These are phyloP conservation scores for Agastache rugosa DNA, from an alignment of 257 asterid species.

Conservation along the genomic window DNA sequence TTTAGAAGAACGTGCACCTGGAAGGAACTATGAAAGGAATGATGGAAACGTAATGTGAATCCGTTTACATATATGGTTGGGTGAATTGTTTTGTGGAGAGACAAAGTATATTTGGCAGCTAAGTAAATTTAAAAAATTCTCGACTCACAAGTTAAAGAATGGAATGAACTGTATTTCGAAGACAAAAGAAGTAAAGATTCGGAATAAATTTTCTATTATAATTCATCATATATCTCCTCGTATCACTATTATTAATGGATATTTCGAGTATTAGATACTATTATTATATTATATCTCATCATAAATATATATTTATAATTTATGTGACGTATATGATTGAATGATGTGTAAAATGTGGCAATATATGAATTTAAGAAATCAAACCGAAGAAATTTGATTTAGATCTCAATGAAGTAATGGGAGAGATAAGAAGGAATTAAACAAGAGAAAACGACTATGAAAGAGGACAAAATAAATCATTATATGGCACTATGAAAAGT, in stretches of 20 bases:
- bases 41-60: conserved; percentile 27
- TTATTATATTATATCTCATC: no score
- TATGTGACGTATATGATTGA: no score
- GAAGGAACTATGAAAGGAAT: conserved; percentile 3
- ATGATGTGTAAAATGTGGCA: no score
- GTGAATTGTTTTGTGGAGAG: conserved; percentile 2
- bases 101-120: conserved; percentile 26
- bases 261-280: no score
- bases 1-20: not conserved
- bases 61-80: not conserved
- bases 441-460: not conserved
- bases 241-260: not conserved
- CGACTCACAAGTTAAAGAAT: conserved; percentile 27
- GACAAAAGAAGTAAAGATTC: not conserved
- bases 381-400: not conserved
- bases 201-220: not conserved
- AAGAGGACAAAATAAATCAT: not conserved
- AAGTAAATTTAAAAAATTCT: conserved; percentile 13
- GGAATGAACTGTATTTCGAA: conserved; percentile 25
- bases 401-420: not conserved
- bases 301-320: no score
- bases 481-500: no score
- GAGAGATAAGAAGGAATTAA: conserved; percentile 2
- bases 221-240: not conserved
- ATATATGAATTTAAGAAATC: not conserved